Evolutionary conservation across 805 yeast genomes (phyloP).

Genomic region (Torulaspora delbrueckii): DNA sequence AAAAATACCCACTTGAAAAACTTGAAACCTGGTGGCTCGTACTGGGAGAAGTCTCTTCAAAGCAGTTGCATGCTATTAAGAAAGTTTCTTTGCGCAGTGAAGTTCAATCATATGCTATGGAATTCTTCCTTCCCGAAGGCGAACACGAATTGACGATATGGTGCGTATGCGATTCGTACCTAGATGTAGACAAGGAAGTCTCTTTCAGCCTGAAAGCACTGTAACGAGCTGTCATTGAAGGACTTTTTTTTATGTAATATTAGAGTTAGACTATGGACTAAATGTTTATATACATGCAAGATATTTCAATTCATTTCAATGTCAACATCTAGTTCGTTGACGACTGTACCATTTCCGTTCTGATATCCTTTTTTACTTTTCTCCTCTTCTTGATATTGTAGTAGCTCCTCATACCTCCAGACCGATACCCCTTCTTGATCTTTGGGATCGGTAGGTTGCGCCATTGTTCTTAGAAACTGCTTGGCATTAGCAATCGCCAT

Average conservation of each 20-base stretch:
- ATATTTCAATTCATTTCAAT: slow-evolving; percentile 6
- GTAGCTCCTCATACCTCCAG: slow-evolving; percentile 74
- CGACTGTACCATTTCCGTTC: slow-evolving; percentile 10
- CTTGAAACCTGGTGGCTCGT: slow-evolving; percentile 77
- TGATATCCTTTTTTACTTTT: slow-evolving; percentile 15
- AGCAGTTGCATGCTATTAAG: slow-evolving; percentile 67
- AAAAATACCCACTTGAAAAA: slow-evolving; percentile 56
- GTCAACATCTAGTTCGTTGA: slow-evolving; percentile 18
- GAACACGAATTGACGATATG: slow-evolving; percentile 60
- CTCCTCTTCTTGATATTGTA: slow-evolving; percentile 53
- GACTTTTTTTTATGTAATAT: background rate
- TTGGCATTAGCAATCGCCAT: slow-evolving; percentile 96
- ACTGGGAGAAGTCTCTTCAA: slow-evolving; percentile 58
- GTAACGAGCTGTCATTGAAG: slow-evolving; percentile 9
- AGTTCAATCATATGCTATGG: slow-evolving; percentile 47
- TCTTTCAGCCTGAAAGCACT: slow-evolving; percentile 46
- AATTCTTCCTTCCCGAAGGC: slow-evolving; percentile 60
- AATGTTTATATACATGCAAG: background rate
- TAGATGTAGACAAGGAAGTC: slow-evolving; percentile 89
- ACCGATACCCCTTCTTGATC: slow-evolving; percentile 94
- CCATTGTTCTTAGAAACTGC: slow-evolving; percentile 85
- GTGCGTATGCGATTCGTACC: slow-evolving; percentile 86
- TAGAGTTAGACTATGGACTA: background rate
- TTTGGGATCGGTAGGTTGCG: slow-evolving; percentile 84
- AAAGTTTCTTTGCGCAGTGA: slow-evolving; percentile 53